Evolutionary conservation across 805 yeast species (phyloP).

Genomic region (Candida dendrica): DNA sequence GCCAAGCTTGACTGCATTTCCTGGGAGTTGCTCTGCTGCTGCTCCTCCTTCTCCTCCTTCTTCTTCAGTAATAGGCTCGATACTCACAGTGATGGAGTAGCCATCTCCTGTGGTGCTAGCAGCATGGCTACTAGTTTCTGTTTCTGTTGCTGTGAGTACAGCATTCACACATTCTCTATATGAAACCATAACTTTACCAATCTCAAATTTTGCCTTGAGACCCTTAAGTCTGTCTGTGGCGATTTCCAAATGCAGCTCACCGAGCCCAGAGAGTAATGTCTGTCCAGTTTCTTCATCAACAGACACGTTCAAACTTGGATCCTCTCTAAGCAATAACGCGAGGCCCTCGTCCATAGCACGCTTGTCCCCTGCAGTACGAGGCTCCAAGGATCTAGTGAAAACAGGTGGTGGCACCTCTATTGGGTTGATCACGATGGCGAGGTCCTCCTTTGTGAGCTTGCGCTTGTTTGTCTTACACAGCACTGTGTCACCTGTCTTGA

Average conservation of each 20-base stretch:
- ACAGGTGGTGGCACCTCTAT: slow-evolving; percentile 89
- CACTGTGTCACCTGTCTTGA: slow-evolving; percentile 88
- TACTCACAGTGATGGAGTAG: slow-evolving; percentile 20
- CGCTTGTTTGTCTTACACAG: slow-evolving; percentile 52
- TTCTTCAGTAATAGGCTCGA: slow-evolving; percentile 25
- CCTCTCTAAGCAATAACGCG: slow-evolving; percentile 66
- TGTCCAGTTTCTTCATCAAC: slow-evolving; percentile 86
- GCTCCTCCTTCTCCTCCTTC: no score
- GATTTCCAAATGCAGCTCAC: slow-evolving; percentile 90
- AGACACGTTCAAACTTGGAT: slow-evolving; percentile 73
- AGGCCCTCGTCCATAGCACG: slow-evolving; percentile 68
- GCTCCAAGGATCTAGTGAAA: slow-evolving; percentile 79
- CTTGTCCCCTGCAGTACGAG: slow-evolving; percentile 74
- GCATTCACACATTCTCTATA: slow-evolving; percentile 63
- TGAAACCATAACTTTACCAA: slow-evolving; percentile 83
- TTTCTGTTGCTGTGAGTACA: slow-evolving; percentile 5
- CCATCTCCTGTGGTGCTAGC: slow-evolving; percentile 13
- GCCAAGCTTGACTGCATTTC: slow-evolving; percentile 21
- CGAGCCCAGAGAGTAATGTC: slow-evolving; percentile 90
- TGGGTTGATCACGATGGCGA: slow-evolving; percentile 53
- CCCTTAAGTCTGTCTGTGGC: slow-evolving; percentile 75
- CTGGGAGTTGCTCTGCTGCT: slow-evolving; percentile 19
- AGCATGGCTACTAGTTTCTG: slow-evolving; percentile 14
- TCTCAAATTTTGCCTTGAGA: slow-evolving; percentile 71
- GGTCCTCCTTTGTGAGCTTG: slow-evolving; percentile 39